Evolutionary conservation across 1,139 yeast genomes (phyloP), one percentile per base, ranked within the genome.

Genomic region (Spathaspora jeffriesii): DNA sequence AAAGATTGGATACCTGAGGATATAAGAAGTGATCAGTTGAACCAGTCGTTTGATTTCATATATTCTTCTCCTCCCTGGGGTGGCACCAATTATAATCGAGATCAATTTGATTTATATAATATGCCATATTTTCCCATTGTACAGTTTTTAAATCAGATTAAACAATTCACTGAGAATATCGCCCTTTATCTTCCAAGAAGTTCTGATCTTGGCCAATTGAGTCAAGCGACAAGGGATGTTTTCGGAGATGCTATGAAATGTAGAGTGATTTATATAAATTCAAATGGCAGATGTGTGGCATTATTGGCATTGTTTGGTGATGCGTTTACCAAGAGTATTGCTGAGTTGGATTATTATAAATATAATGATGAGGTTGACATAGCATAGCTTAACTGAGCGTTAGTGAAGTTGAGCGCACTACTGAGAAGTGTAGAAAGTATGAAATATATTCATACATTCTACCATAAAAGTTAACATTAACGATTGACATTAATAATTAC

Each of bases 1-100:
- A 59, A 46, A 14, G 47, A 45, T 23, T 53, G 56, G 56, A 48
- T 48, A 5, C 56, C 56, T 6, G 30, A 42, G 43, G 60, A 40
- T 7, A 20, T 47, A 69, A 9, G 44, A n/a, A n/a, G n/a, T n/a
- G n/a, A n/a, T n/a, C n/a, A 63, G 41, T 56, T 53, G 37, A 53
- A 59, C 41, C 38, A 42, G 40, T 47, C 69, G 3, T 74, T 84
- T 39, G 95, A 88, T 57, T 76, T 88, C 41, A 74, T 87, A 6
- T 92, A 90, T 65, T 78, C 85, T 21, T 89, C 97, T 5, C 98
- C 98, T 0, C 98, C 98, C 0, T 93, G 99, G 99, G 98, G 98
- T 14, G 99, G 99, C 0, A 90, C 95, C 0, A 63, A 68, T 4
- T 93, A 92, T 65, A 66, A 70, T 31, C 58, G 68, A 10, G 70